phyloP scores from a whole-genome alignment of 495 filamentous ascomycete genomes.

The Hypoxylon trugodes region DNA sequence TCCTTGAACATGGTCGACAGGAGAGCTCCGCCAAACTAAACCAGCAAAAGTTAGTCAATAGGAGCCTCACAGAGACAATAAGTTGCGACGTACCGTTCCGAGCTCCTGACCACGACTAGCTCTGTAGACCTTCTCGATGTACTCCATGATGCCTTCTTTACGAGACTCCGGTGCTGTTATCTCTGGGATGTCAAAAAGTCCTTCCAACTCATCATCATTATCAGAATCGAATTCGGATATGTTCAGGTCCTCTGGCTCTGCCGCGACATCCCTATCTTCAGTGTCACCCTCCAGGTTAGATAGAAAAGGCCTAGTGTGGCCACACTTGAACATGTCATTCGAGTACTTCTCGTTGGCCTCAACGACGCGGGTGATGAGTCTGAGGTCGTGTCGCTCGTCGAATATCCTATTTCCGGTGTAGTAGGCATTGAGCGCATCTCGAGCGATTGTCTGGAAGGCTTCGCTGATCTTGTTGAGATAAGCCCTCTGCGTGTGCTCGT shows the following conservation, averaged over 20 bases:
- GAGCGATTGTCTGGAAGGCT: conserved; percentile 52
- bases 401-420: conserved; percentile 56
- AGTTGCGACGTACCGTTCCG: conserved; percentile 36
- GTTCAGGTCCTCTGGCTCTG: conserved; percentile 4
- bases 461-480: conserved; percentile 53
- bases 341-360: conserved; percentile 54
- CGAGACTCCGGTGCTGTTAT: neutral
- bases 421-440: conserved; percentile 45
- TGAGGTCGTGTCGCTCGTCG: conserved; percentile 37
- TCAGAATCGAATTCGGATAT: neutral
- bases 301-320: conserved; percentile 53
- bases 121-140: conserved; percentile 39
- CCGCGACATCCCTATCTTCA: too few species aligned
- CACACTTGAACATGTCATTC: conserved; percentile 46
- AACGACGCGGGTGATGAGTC: conserved; percentile 58
- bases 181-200: conserved; percentile 29
- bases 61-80: neutral
- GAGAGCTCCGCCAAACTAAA: conserved; percentile 49
- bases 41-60: neutral
- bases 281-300: neutral
- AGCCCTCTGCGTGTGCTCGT: conserved; percentile 34
- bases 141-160: conserved; percentile 32
- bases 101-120: conserved; percentile 45
- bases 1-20: conserved; percentile 59
- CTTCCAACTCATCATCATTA: conserved; percentile 31